A percentile compares a stretch with the other conserved stretches of the same genome.
phyloP scores from a whole-genome alignment of 1,284 basidiomycete species.

The Pseudozyma thailandica region DNA sequence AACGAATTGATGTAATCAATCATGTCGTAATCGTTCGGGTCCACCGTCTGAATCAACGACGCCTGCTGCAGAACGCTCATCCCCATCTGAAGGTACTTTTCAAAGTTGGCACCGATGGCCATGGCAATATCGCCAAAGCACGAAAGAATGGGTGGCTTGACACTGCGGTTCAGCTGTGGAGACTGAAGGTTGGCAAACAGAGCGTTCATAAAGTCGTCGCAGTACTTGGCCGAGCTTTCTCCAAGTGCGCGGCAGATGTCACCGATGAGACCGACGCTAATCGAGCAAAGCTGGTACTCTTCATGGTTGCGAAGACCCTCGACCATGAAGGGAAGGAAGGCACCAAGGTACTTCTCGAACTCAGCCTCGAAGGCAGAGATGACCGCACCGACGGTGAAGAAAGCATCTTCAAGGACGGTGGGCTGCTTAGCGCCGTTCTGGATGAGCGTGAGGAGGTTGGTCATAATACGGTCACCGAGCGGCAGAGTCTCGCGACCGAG shows the following conservation, averaged over 20 bases:
- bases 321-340: conserved; percentile 89
- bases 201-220: conserved; percentile 87
- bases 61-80: conserved; percentile 93
- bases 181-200: conserved; percentile 92
- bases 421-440: conserved; percentile 87
- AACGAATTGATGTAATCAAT: conserved; percentile 91
- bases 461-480: conserved; percentile 94
- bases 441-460: conserved; percentile 85
- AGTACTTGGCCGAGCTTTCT: conserved; percentile 83
- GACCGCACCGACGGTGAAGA: conserved; percentile 88
- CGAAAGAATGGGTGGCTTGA: conserved; percentile 93
- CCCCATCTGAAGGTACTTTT: conserved; percentile 87
- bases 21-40: conserved; percentile 79
- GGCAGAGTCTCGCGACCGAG: conserved; percentile 85
- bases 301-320: conserved; percentile 91
- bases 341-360: conserved; percentile 88
- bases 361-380: conserved; percentile 78
- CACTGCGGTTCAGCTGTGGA: conserved; percentile 87
- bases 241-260: conserved; percentile 93
- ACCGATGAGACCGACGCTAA: conserved; percentile 93
- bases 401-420: conserved; percentile 95
- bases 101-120: conserved; percentile 84
- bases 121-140: conserved; percentile 98
- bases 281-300: conserved; percentile 93
- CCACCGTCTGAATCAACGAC: conserved; percentile 72